Evolutionary conservation across 768 basidiomycete genomes (phyloP), one percentile per base, ranked within the genome.

Genomic region (Vararia minispora): DNA sequence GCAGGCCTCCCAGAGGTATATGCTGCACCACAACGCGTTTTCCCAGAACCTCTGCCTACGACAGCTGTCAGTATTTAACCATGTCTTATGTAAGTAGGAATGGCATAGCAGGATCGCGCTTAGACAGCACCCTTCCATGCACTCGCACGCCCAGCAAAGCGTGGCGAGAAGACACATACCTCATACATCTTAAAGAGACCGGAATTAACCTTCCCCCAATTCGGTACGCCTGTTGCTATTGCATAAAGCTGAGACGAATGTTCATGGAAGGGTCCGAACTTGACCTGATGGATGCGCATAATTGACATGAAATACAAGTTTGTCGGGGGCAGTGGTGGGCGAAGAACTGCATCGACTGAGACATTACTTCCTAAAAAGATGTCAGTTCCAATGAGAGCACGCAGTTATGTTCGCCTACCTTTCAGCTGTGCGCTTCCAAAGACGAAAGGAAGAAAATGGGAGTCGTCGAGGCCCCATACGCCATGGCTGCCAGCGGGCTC

Each of bases 1-100:
- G 60, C 18, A 89, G 50, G 1, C 87, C 84, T 14, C 90, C 91
- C 17, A 95, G 68, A 6, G 84, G 82, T 34, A 97, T 64, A 54
- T 95, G 91, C 56, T 98, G 92, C 3, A 97, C 88, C 4, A 97
- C 94, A n/a, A 97, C 92, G 12, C 86, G 72, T 59, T 97, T 97
- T 12, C 80, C 78, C 28, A 97, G 65, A 10, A 97, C 91, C 58
- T 99, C 94, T 6, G 79, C 90, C 75, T 87, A n/a, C n/a, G n/a
- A n/a, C n/a, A n/a, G n/a, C n/a, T n/a, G n/a, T n/a, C n/a, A n/a
- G n/a, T n/a, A n/a, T n/a, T n/a, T n/a, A n/a, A n/a, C n/a, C n/a
- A n/a, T n/a, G n/a, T n/a, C n/a, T n/a, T n/a, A n/a, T n/a, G n/a
- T n/a, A n/a, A n/a, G n/a, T n/a, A n/a, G n/a, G n/a, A n/a, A n/a